These are phyloP conservation scores for Phoma sp. DNA, from an alignment of 2,329 filamentous ascomycete species.

Conservation along the genomic window DNA sequence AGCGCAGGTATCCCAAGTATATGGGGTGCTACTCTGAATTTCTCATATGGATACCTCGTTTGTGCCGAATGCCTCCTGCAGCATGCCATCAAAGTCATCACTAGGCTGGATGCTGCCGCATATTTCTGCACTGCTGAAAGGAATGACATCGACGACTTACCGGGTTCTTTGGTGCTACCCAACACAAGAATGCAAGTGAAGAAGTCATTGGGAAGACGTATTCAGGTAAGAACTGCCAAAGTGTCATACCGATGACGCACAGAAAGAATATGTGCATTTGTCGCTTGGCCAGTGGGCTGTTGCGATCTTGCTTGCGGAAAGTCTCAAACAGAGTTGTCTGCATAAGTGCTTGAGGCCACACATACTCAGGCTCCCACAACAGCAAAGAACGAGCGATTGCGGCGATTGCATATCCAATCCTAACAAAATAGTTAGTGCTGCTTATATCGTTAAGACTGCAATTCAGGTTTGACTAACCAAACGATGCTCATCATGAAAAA, in stretches of 20 bases:
- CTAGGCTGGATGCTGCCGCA: too few relatives aligned
- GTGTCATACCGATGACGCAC: conserved; percentile 59
- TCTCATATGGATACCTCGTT: too few relatives aligned
- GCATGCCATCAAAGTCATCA: too few relatives aligned
- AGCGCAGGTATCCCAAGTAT: too few relatives aligned
- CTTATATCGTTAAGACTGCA: too few relatives aligned
- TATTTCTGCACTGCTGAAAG: too few relatives aligned
- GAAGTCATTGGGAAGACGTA: conserved; percentile 67
- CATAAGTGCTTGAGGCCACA: conserved; percentile 61
- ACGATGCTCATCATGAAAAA: conserved; percentile 69
- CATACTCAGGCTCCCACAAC: conserved; percentile 65
- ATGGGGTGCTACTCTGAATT: too few relatives aligned
- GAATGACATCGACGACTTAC: conserved; percentile 27
- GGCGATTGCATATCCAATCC: conserved; percentile 66
- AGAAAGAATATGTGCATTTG: conserved; percentile 67
- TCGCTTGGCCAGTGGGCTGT: conserved; percentile 59
- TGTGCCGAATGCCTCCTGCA: too few relatives aligned
- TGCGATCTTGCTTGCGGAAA: conserved; percentile 60
- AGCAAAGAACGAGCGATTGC: conserved; percentile 65
- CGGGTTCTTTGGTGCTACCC: conserved; percentile 66
- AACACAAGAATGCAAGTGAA: conserved; percentile 68
- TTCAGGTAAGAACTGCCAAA: conserved; percentile 70
- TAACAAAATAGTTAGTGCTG: too few relatives aligned
- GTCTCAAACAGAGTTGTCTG: conserved; percentile 68
- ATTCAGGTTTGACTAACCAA: too few relatives aligned